Base-by-base conservation (phyloP, 2,329 filamentous ascomycete genomes). In the Ophiostoma australiae region DNA sequence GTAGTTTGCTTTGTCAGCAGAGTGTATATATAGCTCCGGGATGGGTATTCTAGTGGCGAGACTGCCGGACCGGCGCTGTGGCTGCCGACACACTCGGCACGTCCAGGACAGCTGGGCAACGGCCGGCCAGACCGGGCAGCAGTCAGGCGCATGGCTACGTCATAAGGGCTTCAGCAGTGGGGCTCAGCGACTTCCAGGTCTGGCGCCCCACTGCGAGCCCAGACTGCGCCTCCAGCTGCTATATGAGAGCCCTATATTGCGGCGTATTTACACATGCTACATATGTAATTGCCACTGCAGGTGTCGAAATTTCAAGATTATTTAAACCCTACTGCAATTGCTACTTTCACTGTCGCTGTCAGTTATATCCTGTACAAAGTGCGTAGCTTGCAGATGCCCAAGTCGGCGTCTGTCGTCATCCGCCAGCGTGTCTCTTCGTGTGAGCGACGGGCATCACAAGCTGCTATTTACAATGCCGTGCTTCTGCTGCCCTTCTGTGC, bases 61-160 rank as follows among this genome's bases (percentile, higher is more conserved):
- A 39, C 37, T 27, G 1, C 10, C 10, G n/a, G 52, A 2, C 23
- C 52, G 8, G n/a, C 58, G 13, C 27, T 17, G 23, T 33, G 58
- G 58, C 58, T 27, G 58, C 27, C 58, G 44, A 44, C 44, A 10
- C 52, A 3, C 13, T 20, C 44, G 44, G 20, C 20, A 20, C 17
- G 17, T 11, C 17, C 7, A 17, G 27, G 27, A 63, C 58, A 61
- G 58, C 23, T 27, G n/a, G n/a, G 52, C 23, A 58, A 33, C 31
- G 61, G 44, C 37, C 37, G 37, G 37, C 44, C 44, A 48, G 44
- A 65, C 27, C 61, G 35, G 63, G 63, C 35, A 3, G 31, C 20
- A 66, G 63, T n/a, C 33, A 23, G 33, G 63, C n/a, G 63, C 35
- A 66, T 37, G 33, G 33, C 33, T 66, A 66, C 63, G 63, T 66